Evolutionary conservation across 805 yeast species (phyloP).

Genomic region (Wickerhamomyces mucosus): DNA sequence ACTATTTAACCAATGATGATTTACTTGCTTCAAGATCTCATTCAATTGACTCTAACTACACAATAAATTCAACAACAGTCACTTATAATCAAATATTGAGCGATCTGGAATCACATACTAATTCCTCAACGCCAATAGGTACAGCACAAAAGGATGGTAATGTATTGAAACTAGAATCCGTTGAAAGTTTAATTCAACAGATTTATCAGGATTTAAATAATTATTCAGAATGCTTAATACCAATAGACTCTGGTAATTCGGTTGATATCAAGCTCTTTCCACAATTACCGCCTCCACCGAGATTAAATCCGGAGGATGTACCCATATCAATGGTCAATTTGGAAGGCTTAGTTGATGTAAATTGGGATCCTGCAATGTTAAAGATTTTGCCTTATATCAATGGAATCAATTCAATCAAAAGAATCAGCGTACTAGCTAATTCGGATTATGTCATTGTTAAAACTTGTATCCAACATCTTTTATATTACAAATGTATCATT

Average conservation of each 20-base stretch:
- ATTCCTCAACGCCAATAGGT: slow-evolving; percentile 20
- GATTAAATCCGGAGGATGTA: slow-evolving; percentile 72
- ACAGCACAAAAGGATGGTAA: slow-evolving; percentile 12
- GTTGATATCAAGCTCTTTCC: slow-evolving; percentile 94
- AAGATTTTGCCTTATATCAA: slow-evolving; percentile 78
- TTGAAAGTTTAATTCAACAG: slow-evolving; percentile 77
- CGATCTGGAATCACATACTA: slow-evolving; percentile 16
- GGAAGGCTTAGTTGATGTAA: slow-evolving; percentile 65
- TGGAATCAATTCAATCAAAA: slow-evolving; percentile 76
- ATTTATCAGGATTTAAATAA: slow-evolving; percentile 90
- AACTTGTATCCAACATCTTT: slow-evolving; percentile 82
- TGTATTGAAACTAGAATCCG: slow-evolving; percentile 29
- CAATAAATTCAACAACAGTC: slow-evolving; percentile 9
- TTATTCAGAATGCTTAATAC: slow-evolving; percentile 92
- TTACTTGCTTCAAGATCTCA: slow-evolving; percentile 8
- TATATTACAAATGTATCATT: slow-evolving; percentile 81
- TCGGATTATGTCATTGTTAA: slow-evolving; percentile 72
- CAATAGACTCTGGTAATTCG: slow-evolving; percentile 81
- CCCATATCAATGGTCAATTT: slow-evolving; percentile 84
- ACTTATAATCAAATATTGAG: slow-evolving; percentile 20
- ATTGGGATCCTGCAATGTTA: slow-evolving; percentile 97
- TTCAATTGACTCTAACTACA: slow-evolving; percentile 12
- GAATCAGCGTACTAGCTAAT: slow-evolving; percentile 70
- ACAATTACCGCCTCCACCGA: slow-evolving; percentile 69
- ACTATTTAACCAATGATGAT: slow-evolving; percentile 5